Conservation (phyloP, 2,329 filamentous ascomycete species). For the Colletotrichum nymphaeae region DNA sequence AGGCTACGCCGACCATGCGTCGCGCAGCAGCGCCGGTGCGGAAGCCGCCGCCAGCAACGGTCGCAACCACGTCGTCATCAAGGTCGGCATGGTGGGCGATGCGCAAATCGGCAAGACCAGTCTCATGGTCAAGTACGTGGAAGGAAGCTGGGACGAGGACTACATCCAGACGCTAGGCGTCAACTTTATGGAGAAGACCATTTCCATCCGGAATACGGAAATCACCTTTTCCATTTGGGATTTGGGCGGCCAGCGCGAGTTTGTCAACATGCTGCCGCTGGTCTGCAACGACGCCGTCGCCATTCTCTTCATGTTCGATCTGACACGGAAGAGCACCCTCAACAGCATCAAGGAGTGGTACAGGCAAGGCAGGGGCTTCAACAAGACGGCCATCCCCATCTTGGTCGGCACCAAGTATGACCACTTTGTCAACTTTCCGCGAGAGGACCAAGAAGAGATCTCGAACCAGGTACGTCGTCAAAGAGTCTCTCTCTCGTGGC, state of each 20-base stretch:
- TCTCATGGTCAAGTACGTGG: slow-evolving; percentile 99
- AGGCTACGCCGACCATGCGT: slow-evolving; percentile 56
- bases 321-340: slow-evolving; percentile 96
- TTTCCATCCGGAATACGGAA: slow-evolving; percentile 98
- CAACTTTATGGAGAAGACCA: slow-evolving; percentile 99
- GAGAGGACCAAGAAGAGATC: slow-evolving; percentile 98
- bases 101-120: slow-evolving; percentile 99
- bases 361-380: slow-evolving; percentile 95
- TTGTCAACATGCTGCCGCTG: slow-evolving; percentile 99
- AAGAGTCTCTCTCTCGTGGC: not conserved
- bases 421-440: slow-evolving; percentile 98
- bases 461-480: slow-evolving; percentile 80
- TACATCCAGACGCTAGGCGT: slow-evolving; percentile 99
- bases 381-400: slow-evolving; percentile 99
- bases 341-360: slow-evolving; percentile 99
- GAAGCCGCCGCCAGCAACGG: slow-evolving; percentile 53
- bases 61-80: slow-evolving; percentile 89
- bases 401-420: slow-evolving; percentile 98
- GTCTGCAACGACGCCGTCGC: slow-evolving; percentile 99
- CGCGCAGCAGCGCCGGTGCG: slow-evolving; percentile 52
- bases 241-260: slow-evolving; percentile 95
- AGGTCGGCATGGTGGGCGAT: slow-evolving; percentile 99
- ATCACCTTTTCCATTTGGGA: slow-evolving; percentile 99
- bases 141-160: slow-evolving; percentile 99
- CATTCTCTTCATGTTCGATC: slow-evolving; percentile 99